A percentile compares a stretch with the other conserved stretches of the same genome.
Conservation (phyloP, 257 asterid genomes). For the Plantago major region DNA sequence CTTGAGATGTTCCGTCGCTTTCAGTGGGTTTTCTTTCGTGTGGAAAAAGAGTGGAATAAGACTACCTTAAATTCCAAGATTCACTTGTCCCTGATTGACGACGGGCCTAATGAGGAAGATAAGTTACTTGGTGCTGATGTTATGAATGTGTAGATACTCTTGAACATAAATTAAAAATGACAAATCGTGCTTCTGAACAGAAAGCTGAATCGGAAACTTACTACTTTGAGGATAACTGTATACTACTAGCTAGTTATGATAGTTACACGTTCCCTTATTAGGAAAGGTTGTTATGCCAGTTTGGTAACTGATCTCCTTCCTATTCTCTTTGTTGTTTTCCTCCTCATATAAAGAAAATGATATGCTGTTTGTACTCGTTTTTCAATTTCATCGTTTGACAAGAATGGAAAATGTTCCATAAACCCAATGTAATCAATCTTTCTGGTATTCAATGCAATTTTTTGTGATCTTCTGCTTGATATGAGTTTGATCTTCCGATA, state of each 20-base stretch:
- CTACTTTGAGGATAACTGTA: slow-evolving; percentile 3
- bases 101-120: slow-evolving; percentile 55
- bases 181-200: slow-evolving; percentile 14
- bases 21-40: slow-evolving; percentile 95
- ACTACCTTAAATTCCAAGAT: slow-evolving; percentile 44
- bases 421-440: no score
- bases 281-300: no score
- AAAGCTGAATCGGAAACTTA: not conserved
- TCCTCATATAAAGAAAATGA: not conserved
- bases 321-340: not conserved
- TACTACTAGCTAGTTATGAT: slow-evolving; percentile 1
- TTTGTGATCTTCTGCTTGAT: no score
- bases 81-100: slow-evolving; percentile 48
- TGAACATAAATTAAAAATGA: not conserved
- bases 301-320: no score
- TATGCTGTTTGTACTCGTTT: not conserved
- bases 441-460: no score
- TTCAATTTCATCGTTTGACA: not conserved
- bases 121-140: slow-evolving; percentile 54
- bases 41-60: slow-evolving; percentile 91
- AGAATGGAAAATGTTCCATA: not conserved
- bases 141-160: slow-evolving; percentile 45
- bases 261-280: not conserved
- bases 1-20: slow-evolving; percentile 83
- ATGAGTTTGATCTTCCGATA: no score